Evolutionary conservation across 768 basidiomycete species (phyloP), one percentile per base, ranked within the genome.

Genomic region (Mycena kentingensis): DNA sequence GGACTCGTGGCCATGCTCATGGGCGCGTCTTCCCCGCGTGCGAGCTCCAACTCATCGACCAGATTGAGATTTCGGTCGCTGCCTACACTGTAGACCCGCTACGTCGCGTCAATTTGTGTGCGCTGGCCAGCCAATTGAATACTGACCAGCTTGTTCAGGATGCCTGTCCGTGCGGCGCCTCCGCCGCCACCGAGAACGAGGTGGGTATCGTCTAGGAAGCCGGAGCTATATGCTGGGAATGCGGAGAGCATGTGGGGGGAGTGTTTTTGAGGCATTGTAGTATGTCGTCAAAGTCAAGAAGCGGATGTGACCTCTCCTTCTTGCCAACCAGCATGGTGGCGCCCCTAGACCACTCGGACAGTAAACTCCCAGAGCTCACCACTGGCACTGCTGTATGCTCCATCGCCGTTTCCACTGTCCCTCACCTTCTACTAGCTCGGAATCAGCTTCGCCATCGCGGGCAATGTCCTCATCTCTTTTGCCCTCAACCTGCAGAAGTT

Each of bases 401-500:
- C 36, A 13, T 15, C 22, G 13, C 18, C 15, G n/a, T 21, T 15
- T 25, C 19, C 36, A 3, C 41, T 26, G 27, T 41, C 8, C 34
- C 34, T 26, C 13, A 73, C 63, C 72, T 83, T 19, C 85, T 85
- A 25, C 4, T 67, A 79, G 62, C 83, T 91, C 49, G 95, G 95
- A 15, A 95, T 98, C 29, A 76, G 78, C 4, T 83, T 94, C 29
- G 88, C 93, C 3, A 81, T 96, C 49, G 75, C 78, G 7, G 94
- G 94, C 27, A 96, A 96, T 64, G 70, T 94, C 11, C 80, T 97
- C 55, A 93, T 98, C 56, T 90, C 89, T 10, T 78, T 95, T 21
- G 95, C 93, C 15, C 78, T 98, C 57, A 97, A 97, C 70, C 73
- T 90, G 28, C 95, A 98, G 70, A 98, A 97, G 66, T 80, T 96